These are phyloP conservation scores for Mrakia gelida DNA, from an alignment of 768 basidiomycete genomes.

Conservation along the genomic window DNA sequence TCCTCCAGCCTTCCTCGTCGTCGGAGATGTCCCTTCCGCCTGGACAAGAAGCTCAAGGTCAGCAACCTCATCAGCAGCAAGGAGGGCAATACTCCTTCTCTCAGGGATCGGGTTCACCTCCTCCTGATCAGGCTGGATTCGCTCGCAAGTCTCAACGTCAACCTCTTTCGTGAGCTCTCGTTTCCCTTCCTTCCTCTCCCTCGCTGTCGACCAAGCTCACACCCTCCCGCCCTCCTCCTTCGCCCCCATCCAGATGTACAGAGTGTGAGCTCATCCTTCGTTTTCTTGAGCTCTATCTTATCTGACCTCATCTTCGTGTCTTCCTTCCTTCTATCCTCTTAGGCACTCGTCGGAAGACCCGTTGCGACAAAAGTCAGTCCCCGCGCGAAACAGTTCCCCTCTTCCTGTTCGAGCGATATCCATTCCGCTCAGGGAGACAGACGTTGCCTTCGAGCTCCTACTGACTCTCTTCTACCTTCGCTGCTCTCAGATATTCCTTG, in stretches of 20 bases:
- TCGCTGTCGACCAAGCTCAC: neutral
- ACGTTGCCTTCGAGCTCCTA: neutral
- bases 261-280: neutral
- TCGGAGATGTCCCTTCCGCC: too few species aligned
- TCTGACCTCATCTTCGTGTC: too few species aligned
- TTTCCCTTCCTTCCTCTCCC: neutral
- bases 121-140: neutral
- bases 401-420: neutral
- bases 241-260: neutral
- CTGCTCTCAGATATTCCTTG: neutral
- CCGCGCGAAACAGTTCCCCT: too few species aligned
- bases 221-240: neutral
- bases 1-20: neutral
- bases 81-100: too few species aligned
- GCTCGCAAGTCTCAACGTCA: slow-evolving; percentile 20
- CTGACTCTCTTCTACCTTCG: too few species aligned
- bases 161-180: slow-evolving; percentile 15
- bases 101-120: neutral
- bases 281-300: neutral
- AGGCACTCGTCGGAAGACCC: slow-evolving; percentile 10
- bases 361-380: neutral
- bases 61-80: too few species aligned
- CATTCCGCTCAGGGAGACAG: too few species aligned
- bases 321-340: too few species aligned
- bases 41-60: too few species aligned